phyloP scores from a whole-genome alignment of 2,329 filamentous ascomycete species.

The Colletotrichum cordylinicola region DNA sequence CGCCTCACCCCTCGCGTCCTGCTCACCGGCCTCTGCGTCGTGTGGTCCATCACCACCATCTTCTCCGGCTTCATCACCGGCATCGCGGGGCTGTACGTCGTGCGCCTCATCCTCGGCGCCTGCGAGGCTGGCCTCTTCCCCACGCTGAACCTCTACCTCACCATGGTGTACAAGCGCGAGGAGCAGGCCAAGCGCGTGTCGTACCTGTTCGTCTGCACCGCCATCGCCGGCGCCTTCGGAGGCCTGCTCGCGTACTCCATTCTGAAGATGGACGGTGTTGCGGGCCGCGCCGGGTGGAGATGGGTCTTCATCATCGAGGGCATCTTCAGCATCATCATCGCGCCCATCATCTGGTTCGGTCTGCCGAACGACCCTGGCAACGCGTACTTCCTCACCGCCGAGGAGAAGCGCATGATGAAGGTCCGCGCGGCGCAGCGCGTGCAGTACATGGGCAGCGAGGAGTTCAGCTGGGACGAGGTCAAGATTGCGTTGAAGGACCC shows the following conservation, averaged over 20 bases:
- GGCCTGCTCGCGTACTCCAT: constrained; percentile 53
- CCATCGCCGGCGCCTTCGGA: constrained; percentile 48
- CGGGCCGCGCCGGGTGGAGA: constrained; percentile 45
- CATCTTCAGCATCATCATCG: constrained; percentile 46
- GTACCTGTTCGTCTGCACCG: constrained; percentile 55
- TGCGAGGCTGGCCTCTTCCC: constrained; percentile 57
- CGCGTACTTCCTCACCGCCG: constrained; percentile 53
- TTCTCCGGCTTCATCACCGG: constrained; percentile 51
- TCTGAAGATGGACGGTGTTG: constrained; percentile 45
- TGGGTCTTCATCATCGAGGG: constrained; percentile 60
- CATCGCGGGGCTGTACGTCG: constrained; percentile 46
- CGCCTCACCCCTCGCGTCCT: constrained; percentile 35
- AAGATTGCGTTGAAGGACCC: constrained; percentile 51
- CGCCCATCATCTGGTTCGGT: constrained; percentile 48
- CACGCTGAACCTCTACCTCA: constrained; percentile 43
- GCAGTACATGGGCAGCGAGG: constrained; percentile 53
- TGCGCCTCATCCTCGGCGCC: constrained; percentile 51
- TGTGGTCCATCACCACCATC: constrained; percentile 55
- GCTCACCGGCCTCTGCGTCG: constrained; percentile 32
- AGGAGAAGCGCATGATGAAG: constrained; percentile 56
- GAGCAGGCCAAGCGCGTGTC: constrained; percentile 34
- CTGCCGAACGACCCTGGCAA: constrained; percentile 51
- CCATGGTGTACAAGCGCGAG: constrained; percentile 43
- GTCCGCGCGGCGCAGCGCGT: constrained; percentile 48
- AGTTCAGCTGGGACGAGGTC: constrained; percentile 58